Base-by-base conservation (phyloP, 768 basidiomycete genomes). In the Pleurotus djamor region DNA sequence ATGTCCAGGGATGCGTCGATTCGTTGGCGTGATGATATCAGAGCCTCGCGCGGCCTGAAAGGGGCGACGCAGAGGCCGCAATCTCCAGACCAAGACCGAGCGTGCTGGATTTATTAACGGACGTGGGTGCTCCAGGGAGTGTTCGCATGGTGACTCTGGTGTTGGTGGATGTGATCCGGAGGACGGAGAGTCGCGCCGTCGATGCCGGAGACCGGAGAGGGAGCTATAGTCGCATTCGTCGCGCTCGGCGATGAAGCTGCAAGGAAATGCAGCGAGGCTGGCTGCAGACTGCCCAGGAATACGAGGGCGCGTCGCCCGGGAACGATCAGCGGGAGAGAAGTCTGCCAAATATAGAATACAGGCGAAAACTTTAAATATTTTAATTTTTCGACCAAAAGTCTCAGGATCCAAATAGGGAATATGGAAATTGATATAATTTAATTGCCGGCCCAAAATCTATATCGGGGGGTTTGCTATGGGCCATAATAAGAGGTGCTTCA, bases 61-160 rank as follows among this genome's bases (percentile, higher is more conserved):
- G 34, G 34, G 32, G 41, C 17, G 21, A 44, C 17, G 28, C 37
- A 41, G 9, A 10, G 38, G n/a, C 54, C 54, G 54, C 33, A 55
- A 55, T 55, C 54, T 55, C 54, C 54, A 55, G 54, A 55, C 44
- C 33, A 16, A 17, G 35, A 21, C 37, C 54, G 37, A 55, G 54
- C 16, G 12, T 44, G 36, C 17, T 12, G 8, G 13, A 38, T 21
- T 9, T 43, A 28, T 38, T 12, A 34, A 32, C 35, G 38, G 37
- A 9, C 10, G 38, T 41, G 10, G 10, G n/a, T 41, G 38, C 38
- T 10, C n/a, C 38, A 41, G 38, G 38, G 9, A n/a, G 38, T 28
- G 38, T 41, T 41, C 38, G 38, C 38, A 41, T 41, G 38, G n/a
- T 4, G 38, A 41, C 38, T 41, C 38, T 9, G n/a, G 38, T 41